Evolutionary conservation across 2,329 filamentous ascomycete genomes (phyloP), one percentile per base, ranked within the genome.

Genomic region (Thelonectria discophora): DNA sequence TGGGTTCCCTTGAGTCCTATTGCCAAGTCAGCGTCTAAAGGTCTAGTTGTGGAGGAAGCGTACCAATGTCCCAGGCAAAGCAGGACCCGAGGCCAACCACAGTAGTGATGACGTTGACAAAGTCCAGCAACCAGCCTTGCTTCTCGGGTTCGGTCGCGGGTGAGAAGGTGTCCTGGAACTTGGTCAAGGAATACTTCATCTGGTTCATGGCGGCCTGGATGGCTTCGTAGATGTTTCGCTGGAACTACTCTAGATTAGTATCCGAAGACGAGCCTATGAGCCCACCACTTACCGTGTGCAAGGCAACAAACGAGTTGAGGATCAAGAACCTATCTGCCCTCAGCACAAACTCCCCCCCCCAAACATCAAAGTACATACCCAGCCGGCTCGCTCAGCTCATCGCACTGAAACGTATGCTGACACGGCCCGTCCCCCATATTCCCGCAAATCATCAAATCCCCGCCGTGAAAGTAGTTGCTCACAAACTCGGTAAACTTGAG

Each of bases 381-480:
- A 17, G 51, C 51, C 10, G 51, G 51, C 13, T 45, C 24, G 51
- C 45, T 45, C 11, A 34, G 37, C 4, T 54, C 40, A 10, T 11
- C 10, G 17, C 51, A 54, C 11, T 42, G 40, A 9, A 54, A 21
- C 3, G 51, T 45, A 24, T 30, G n/a, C 39, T 45, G 21, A n/a
- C 51, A 54, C 17, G 51, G 39, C 11, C 51, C 51, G 24, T 54
- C 40, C 3, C 51, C 51, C 51, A 54, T 54, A 15, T 54, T 54
- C 6, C 27, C 7, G 17, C 51, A 54, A 15, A 45, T 13, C 40
- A 32, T 45, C 40, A 54, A 11, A 24, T 54, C 51, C 7, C 27
- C 42, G 10, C 34, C 24, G 12, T 54, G 32, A 12, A 54, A 54
- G 6, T 18, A 12, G 17, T 43, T 43, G 11, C 24, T 17, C 8